These are phyloP conservation scores for Phytopythium mirpurense DNA, from an alignment of 352 stramenopile species.

Conservation along the genomic window DNA sequence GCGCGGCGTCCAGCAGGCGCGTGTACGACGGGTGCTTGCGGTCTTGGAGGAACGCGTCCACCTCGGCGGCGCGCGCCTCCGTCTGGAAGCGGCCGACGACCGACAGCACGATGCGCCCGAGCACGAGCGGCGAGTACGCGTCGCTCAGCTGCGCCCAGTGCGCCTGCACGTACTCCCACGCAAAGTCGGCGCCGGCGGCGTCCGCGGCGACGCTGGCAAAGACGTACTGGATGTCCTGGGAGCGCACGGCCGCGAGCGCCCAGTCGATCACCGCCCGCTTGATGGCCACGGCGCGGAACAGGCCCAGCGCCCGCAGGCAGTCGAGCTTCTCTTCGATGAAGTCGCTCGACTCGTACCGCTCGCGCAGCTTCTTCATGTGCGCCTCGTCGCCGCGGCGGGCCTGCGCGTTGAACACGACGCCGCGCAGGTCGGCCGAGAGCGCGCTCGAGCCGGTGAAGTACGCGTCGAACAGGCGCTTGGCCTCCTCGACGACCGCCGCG, in stretches of 20 bases:
- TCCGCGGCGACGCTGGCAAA: conserved; percentile 73
- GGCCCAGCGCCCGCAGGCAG: conserved; percentile 65
- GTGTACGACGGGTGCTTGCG: conserved; percentile 70
- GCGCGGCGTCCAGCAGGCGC: conserved; percentile 49
- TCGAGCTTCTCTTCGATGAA: conserved; percentile 82
- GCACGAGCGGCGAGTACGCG: conserved; percentile 52
- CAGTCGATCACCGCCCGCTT: conserved; percentile 70
- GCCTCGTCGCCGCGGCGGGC: conserved; percentile 35
- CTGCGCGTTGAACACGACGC: conserved; percentile 58
- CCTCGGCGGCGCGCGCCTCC: conserved; percentile 39
- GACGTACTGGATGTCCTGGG: conserved; percentile 78
- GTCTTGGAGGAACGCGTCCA: conserved; percentile 55
- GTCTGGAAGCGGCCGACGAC: conserved; percentile 63
- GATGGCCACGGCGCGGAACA: conserved; percentile 47
- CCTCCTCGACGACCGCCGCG: conserved; percentile 35
- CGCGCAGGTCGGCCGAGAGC: conserved; percentile 56
- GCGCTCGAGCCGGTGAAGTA: conserved; percentile 52
- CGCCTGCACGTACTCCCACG: conserved; percentile 73
- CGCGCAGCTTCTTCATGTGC: conserved; percentile 40
- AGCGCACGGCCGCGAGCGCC: conserved; percentile 60
- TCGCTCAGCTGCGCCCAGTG: conserved; percentile 63
- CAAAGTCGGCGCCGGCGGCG: conserved; percentile 33
- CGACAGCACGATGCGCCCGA: conserved; percentile 66
- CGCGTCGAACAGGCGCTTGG: conserved; percentile 44
- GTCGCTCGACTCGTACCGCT: conserved; percentile 63